Evolutionary conservation across 1,284 basidiomycete genomes (phyloP).

Genomic region (Fomitopsis betulina): DNA sequence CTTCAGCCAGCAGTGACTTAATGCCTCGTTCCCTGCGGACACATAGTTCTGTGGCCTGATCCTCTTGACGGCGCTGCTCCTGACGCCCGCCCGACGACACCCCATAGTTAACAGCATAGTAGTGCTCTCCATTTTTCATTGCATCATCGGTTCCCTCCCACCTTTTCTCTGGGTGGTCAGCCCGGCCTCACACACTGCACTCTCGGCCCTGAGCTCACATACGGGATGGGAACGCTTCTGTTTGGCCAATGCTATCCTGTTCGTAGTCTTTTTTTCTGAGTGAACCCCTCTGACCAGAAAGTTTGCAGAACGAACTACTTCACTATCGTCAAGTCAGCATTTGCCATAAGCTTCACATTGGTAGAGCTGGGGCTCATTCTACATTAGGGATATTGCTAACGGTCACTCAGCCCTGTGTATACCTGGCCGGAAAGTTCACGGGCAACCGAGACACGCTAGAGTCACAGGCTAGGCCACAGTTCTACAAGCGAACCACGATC

Average conservation of each 20-base stretch:
- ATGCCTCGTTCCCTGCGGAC: too few relatives aligned
- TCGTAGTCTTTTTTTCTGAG: constrained; percentile 3
- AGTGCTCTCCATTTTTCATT: constrained; percentile 18
- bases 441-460: background rate
- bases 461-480: constrained; percentile 8
- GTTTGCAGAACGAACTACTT: constrained; percentile 18
- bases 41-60: constrained; percentile 16
- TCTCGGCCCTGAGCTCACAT: background rate
- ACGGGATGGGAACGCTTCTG: constrained; percentile 14
- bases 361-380: constrained; percentile 7
- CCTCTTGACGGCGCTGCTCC: constrained; percentile 16
- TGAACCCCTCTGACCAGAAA: background rate
- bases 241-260: constrained; percentile 19
- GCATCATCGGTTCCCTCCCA: constrained; percentile 16
- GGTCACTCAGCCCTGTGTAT: constrained; percentile 18
- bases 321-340: constrained; percentile 24
- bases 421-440: constrained; percentile 13
- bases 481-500: constrained; percentile 13
- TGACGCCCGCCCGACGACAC: constrained; percentile 23
- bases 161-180: constrained; percentile 11
- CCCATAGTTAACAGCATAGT: constrained; percentile 21
- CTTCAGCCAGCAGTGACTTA: background rate
- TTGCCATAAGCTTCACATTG: constrained; percentile 24
- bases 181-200: background rate
- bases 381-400: background rate